Evolutionary conservation across 805 yeast species (phyloP).

Genomic region (Candida glaebosa): DNA sequence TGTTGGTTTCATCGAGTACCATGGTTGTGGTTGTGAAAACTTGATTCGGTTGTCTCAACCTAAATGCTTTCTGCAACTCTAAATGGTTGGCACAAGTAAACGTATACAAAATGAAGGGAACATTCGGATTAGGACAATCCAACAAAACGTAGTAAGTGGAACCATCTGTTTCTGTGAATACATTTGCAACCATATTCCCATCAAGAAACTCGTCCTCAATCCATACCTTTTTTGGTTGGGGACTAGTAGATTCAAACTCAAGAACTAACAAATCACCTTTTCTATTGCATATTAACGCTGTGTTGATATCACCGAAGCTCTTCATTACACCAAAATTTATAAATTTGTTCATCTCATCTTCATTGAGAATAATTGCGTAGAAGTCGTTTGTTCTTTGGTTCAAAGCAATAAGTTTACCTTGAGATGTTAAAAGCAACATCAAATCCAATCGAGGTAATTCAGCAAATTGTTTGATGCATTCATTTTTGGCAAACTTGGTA

Average conservation of each 20-base stretch:
- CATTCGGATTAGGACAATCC: constrained; percentile 68
- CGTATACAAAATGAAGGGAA: constrained; percentile 45
- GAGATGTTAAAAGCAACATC: constrained; percentile 52
- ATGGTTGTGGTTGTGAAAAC: constrained; percentile 61
- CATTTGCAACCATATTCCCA: constrained; percentile 48
- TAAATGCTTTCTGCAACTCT: constrained; percentile 21
- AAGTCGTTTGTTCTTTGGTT: constrained; percentile 20
- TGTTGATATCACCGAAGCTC: constrained; percentile 33
- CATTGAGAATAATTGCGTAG: constrained; percentile 13
- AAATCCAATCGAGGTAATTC: constrained; percentile 42
- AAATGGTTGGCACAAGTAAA: constrained; percentile 23
- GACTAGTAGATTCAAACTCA: constrained; percentile 12
- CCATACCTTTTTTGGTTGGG: constrained; percentile 25
- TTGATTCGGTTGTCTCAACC: constrained; percentile 39
- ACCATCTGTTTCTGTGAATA: constrained; percentile 29
- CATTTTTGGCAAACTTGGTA: constrained; percentile 38
- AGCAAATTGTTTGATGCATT: constrained; percentile 58
- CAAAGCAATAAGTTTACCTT: constrained; percentile 48
- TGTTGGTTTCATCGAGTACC: constrained; percentile 33
- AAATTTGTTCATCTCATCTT: constrained; percentile 21
- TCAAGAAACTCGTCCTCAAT: constrained; percentile 17
- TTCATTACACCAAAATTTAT: constrained; percentile 41
- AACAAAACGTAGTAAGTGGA: constrained; percentile 36
- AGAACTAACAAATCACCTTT: constrained; percentile 44
- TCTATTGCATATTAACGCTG: constrained; percentile 21